Base-by-base conservation (phyloP, 345 rosid genomes). In the Sisymbrium altissimum region DNA sequence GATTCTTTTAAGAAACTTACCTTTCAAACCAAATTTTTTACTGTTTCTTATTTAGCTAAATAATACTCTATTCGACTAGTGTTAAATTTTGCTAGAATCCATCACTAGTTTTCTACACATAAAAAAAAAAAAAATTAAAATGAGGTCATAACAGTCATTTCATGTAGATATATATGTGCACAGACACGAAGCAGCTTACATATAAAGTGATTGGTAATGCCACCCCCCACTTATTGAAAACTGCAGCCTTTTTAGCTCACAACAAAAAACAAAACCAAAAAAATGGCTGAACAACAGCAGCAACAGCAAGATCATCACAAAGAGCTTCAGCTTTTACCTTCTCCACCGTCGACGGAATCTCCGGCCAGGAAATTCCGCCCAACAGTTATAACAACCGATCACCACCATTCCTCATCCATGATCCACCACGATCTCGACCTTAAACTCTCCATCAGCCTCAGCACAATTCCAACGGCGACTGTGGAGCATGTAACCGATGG, bases 281-380 rank as follows among this genome's bases (percentile, higher is more conserved):
- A 41, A 69, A 76, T 69, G 75, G 65, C 65, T 53, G 70, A 61
- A 49, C 61, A 75, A 41, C 41, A 75, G 19, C 64, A 73, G 33
- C 57, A 75, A 41, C 21, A n/a, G n/a, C n/a, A 83, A 12, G 84
- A 87, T 56, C 85, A 83, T 73, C 86, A 89, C 45, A 81, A 79
- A 62, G 98, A 86, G 76, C 83, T 93, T 44, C 98, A 93, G 77
- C 88, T 93, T 9, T 92, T 93, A 44, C 96, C 98, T 27, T 72
- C 87, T 66, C 90, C 82, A 9, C 62, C 68, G 21, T 48, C 80
- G 0, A 54, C 66, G 14, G 76, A 77, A 21, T 71, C 68, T 71
- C 63, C 76, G 23, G 43, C 30, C 3, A 77, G 72, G 8, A 64
- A 71, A 71, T 48, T 57, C 46, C 66, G 54, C 32, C 35, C 45